These are phyloP conservation scores for Pulicaria dysenterica DNA, from an alignment of 129 eudicot genomes.

Conservation along the genomic window DNA sequence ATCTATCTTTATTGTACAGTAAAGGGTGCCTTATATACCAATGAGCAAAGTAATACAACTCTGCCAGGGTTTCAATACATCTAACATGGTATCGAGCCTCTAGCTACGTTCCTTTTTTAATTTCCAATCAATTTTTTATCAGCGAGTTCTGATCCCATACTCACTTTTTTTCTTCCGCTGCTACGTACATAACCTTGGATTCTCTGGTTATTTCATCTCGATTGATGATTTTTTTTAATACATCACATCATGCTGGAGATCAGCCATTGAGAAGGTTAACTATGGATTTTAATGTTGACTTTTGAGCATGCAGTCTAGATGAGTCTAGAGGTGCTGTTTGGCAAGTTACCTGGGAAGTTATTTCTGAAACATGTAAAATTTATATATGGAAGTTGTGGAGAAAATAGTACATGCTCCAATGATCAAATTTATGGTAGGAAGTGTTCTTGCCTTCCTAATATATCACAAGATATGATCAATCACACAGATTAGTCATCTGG, in stretches of 20 bases:
- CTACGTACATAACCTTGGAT: conserved; percentile 34
- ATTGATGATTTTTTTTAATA: conserved; percentile 31
- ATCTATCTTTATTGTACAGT: too few species aligned
- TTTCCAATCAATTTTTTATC: too few species aligned
- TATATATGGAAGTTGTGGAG: conserved; percentile 49
- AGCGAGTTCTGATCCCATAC: too few species aligned
- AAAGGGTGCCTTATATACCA: too few species aligned
- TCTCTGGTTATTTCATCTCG: conserved; percentile 37
- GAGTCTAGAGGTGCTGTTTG: conserved; percentile 26
- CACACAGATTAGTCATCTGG: conserved; percentile 34
- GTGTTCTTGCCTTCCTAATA: conserved; percentile 39
- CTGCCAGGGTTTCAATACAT: too few species aligned
- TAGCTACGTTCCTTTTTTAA: too few species aligned
- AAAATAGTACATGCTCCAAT: conserved; percentile 29
- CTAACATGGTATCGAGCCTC: too few species aligned
- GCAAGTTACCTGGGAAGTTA: conserved; percentile 43
- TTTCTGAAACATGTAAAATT: conserved; percentile 20
- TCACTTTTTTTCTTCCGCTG: too few species aligned
- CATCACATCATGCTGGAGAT: conserved; percentile 39
- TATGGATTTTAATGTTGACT: conserved; percentile 37
- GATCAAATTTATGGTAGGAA: conserved; percentile 25
- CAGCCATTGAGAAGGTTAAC: conserved; percentile 40
- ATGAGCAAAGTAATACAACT: too few species aligned
- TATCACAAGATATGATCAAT: conserved; percentile 27
- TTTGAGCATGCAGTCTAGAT: conserved; percentile 40